phyloP scores from a whole-genome alignment of 1,284 basidiomycete genomes.

The Puccinia brachypodii region DNA sequence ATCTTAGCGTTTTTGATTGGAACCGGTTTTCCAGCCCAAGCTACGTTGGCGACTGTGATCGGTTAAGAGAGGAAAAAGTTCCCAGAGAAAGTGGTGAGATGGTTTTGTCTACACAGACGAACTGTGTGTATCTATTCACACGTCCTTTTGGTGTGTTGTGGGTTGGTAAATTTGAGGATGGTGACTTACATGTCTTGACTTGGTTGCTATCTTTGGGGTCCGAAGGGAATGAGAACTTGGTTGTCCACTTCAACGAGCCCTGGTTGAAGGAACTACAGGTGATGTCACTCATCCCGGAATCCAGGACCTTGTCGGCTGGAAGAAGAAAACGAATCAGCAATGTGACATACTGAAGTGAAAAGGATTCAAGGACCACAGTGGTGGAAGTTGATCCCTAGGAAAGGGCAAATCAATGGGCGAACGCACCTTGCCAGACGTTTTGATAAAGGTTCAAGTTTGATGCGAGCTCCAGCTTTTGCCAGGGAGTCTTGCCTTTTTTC shows the following conservation, averaged over 20 bases:
- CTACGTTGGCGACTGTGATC: conserved; percentile 1
- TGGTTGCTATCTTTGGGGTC: neutral
- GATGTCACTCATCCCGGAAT: neutral
- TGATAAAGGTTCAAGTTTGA: neutral
- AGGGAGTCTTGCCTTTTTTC: neutral
- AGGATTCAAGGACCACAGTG: neutral
- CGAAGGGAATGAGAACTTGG: neutral
- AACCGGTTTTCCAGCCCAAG: neutral
- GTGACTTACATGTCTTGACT: conserved; percentile 11
- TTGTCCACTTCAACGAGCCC: neutral
- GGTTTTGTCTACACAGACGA: neutral
- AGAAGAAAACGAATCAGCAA: neutral
- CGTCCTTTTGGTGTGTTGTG: neutral
- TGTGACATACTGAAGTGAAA: neutral
- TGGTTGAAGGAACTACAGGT: neutral
- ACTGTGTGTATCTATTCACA: neutral
- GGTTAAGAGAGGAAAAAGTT: neutral
- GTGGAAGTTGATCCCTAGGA: neutral
- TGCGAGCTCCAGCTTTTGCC: neutral
- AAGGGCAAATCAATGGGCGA: neutral
- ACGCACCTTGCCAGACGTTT: neutral
- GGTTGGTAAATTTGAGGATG: neutral
- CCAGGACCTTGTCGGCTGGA: neutral
- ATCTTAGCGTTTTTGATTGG: neutral
- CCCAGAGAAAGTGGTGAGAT: neutral